Evolutionary conservation across 176 grass and related monocot genomes (phyloP).

Genomic region (Lolium perenne): DNA sequence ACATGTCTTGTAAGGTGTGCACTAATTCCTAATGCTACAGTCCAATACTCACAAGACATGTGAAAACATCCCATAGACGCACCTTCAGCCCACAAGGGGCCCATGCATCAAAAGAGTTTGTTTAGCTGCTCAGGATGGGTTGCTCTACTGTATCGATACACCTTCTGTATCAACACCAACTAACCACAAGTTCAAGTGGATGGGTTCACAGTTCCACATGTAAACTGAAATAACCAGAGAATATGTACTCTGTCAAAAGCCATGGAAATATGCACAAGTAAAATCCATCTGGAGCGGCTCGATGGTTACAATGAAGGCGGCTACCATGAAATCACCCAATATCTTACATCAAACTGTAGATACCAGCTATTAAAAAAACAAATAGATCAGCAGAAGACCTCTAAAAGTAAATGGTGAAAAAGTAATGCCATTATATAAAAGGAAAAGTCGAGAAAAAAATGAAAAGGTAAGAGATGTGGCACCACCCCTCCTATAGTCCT

Average conservation of each 20-base stretch:
- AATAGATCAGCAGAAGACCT: constrained; percentile 28
- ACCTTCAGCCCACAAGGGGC: background rate
- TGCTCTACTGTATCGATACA: constrained; percentile 8
- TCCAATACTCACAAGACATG: constrained; percentile 18
- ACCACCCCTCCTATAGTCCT: too few species aligned
- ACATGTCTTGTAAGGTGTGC: constrained; percentile 6
- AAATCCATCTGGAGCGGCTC: background rate
- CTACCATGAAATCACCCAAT: background rate
- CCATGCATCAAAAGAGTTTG: background rate
- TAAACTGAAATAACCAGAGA: background rate
- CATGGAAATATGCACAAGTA: background rate
- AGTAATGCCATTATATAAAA: too few species aligned
- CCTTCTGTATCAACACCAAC: background rate
- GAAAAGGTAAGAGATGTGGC: too few species aligned
- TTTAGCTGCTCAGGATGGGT: background rate
- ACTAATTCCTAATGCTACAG: constrained; percentile 30
- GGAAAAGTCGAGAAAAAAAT: too few species aligned
- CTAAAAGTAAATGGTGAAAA: background rate
- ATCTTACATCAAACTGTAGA: constrained; percentile 9
- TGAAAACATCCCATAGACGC: constrained; percentile 8
- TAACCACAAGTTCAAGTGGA: constrained; percentile 16
- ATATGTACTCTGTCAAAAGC: too few species aligned
- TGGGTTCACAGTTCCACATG: constrained; percentile 9
- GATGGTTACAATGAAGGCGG: background rate
- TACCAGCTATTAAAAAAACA: constrained; percentile 28